Evolutionary conservation across 148 eudicot genomes (phyloP).

Genomic region (Vaccinium corymbosum): DNA sequence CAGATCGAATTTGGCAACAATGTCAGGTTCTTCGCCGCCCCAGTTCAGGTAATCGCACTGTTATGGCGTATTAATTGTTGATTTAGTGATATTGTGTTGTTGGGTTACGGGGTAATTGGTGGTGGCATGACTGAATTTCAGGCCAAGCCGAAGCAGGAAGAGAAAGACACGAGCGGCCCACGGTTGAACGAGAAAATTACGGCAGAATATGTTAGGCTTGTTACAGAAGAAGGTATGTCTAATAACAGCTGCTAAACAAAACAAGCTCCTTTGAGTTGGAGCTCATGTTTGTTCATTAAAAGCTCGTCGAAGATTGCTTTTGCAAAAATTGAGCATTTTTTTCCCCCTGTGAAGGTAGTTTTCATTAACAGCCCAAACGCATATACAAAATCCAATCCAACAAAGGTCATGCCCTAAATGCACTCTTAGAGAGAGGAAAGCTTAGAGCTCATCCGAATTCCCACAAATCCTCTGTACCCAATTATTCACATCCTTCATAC

Average conservation of each 20-base stretch:
- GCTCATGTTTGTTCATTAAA: no score
- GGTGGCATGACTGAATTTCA: constrained; percentile 13
- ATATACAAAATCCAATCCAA: no score
- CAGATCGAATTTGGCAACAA: constrained; percentile 20
- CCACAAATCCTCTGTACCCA: no score
- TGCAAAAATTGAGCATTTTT: no score
- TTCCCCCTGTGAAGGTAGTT: no score
- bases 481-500: no score
- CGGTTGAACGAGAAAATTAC: constrained; percentile 67
- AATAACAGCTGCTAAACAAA: neutral
- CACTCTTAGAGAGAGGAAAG: no score
- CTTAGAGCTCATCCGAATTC: no score
- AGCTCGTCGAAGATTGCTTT: no score
- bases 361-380: no score
- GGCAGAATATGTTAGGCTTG: constrained; percentile 55
- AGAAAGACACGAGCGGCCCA: constrained; percentile 29
- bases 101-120: constrained; percentile 1
- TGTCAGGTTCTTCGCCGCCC: constrained; percentile 73
- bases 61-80: neutral
- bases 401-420: no score
- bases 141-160: constrained; percentile 39
- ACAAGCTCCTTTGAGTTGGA: no score
- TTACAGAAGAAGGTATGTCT: constrained; percentile 57
- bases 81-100: neutral
- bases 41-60: constrained; percentile 48